Base-by-base conservation (phyloP, 2,329 filamentous ascomycete genomes). In the Davidsoniella neocaledoniae region DNA sequence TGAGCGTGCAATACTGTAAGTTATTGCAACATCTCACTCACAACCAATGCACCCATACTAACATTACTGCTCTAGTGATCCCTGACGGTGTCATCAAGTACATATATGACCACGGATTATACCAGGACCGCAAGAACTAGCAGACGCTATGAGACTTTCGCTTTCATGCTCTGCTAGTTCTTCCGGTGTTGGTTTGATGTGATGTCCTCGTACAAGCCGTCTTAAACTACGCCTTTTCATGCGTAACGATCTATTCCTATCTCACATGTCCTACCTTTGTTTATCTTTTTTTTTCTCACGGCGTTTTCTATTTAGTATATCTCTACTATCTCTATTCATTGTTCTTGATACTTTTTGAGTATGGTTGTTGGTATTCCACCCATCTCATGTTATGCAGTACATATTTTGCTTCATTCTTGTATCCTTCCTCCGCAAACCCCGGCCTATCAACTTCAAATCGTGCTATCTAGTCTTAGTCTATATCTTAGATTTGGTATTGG, bases 61-160 rank as follows among this genome's bases (percentile, higher is more conserved):
- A 23, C 5, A 12, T 25, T 29, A 25, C 8, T 16, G 43, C 5
- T 41, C 7, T 50, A 64, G 62, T 55, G 14, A 66, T 78, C 33
- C 85, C 86, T 0, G 76, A 80, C 40, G 76, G 77, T 3, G 84
- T 90, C 44, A 83, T 86, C 50, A 68, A 79, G 51, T 86, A 86
- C 59, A 85, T 86, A 54, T 73, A 81, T 51, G 69, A 82, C 54
- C 72, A 84, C 54, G 68, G 71, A 37, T 64, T 86, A 3, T 86
- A 84, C 58, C 67, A 72, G 52, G 50, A 52, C 42, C 50, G 21
- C 36, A 49, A 52, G 50, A 46, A 49, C 26, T 52, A 46, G 40
- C 19, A 44, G 17, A 17, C 36, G 38, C 10, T 36, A 41, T 16
- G 7, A 17, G 12, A 17, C 14, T 26, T 40, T 21, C 25, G 26